Conservation (phyloP, 371 early-diverging fungal species). For the Actinomucor elegans region DNA sequence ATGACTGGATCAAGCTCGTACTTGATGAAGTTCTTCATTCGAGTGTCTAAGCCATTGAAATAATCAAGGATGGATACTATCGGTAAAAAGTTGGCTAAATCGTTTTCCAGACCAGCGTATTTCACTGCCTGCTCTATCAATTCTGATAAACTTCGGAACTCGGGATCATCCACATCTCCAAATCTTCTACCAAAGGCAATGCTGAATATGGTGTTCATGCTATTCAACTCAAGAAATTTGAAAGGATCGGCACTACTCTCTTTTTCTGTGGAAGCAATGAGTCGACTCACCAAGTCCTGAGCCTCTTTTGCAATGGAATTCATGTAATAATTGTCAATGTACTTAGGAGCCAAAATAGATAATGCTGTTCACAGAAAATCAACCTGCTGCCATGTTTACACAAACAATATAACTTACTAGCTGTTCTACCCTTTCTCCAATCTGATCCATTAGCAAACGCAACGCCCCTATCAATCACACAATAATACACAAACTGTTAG, state of each 20-base stretch:
- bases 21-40: neutral
- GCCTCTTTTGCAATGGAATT: constrained; percentile 2
- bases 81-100: constrained; percentile 8
- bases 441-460: neutral
- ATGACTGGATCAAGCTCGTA: neutral
- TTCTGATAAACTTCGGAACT: neutral
- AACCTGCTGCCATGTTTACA: too few species aligned
- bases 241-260: neutral
- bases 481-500: neutral
- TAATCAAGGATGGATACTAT: neutral
- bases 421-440: neutral
- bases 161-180: constrained; percentile 1
- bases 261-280: neutral
- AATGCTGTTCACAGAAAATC: too few species aligned
- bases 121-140: neutral
- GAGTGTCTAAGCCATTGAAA: constrained; percentile 2
- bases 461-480: neutral
- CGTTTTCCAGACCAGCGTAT: neutral
- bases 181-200: constrained; percentile 1
- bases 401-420: neutral
- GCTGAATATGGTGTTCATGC: constrained; percentile 8
- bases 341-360: constrained; percentile 7
- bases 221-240: neutral
- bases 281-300: neutral
- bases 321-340: neutral